These are phyloP conservation scores for Penicillium freii DNA, from an alignment of 2,329 filamentous ascomycete genomes.

Conservation along the genomic window DNA sequence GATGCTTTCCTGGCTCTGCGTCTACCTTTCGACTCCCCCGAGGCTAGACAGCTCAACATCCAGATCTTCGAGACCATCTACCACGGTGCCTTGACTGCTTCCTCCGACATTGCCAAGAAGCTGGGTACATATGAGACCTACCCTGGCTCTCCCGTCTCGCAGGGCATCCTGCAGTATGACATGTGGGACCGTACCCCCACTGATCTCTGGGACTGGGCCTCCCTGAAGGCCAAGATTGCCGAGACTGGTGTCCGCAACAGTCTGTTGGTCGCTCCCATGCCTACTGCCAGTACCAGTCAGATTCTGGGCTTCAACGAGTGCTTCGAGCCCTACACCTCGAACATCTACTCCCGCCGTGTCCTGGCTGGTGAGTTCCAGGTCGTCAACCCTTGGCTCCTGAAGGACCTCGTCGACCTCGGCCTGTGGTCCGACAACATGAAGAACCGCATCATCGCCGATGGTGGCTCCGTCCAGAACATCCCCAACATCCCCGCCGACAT, in stretches of 20 bases:
- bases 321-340: conserved; percentile 99
- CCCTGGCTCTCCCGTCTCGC: conserved; percentile 86
- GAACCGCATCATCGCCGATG: conserved; percentile 98
- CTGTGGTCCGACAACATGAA: conserved; percentile 99
- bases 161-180: conserved; percentile 96
- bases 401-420: conserved; percentile 96
- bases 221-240: conserved; percentile 85
- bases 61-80: conserved; percentile 99
- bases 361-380: conserved; percentile 98
- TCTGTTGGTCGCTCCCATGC: conserved; percentile 93
- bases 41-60: conserved; percentile 90
- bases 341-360: conserved; percentile 98
- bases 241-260: conserved; percentile 94
- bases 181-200: conserved; percentile 96
- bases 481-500: conserved; percentile 94
- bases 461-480: conserved; percentile 93
- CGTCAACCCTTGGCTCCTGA: conserved; percentile 97
- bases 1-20: conserved; percentile 97
- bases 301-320: conserved; percentile 99
- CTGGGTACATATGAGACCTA: conserved; percentile 86
- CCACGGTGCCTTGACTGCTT: conserved; percentile 88
- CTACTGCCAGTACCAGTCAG: conserved; percentile 93
- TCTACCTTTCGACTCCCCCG: conserved; percentile 93
- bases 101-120: conserved; percentile 78
- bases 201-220: conserved; percentile 94